Evolutionary conservation across 2,329 filamentous ascomycete species (phyloP).

Genomic region (Colletotrichum noveboracense): DNA sequence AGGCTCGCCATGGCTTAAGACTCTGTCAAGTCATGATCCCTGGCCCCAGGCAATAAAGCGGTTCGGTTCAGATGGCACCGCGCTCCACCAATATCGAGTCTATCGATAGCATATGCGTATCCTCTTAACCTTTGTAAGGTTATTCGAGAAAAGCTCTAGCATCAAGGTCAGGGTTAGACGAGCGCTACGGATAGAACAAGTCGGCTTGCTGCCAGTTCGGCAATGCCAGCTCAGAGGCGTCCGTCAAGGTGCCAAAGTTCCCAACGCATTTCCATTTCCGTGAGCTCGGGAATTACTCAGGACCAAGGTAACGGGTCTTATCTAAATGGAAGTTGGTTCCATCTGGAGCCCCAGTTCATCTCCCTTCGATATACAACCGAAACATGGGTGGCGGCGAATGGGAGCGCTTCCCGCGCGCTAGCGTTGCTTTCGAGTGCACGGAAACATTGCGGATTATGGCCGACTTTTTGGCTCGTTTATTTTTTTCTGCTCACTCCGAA

Average conservation of each 20-base stretch:
- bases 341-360: conserved; percentile 8
- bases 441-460: conserved; percentile 11
- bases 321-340: conserved; percentile 5
- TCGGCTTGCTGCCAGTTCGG: background rate
- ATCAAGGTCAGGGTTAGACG: background rate
- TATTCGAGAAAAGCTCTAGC: background rate
- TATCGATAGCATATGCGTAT: background rate
- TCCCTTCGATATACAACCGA: conserved; percentile 1
- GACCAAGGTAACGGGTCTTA: conserved; percentile 9
- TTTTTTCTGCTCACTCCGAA: background rate
- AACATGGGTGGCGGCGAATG: background rate
- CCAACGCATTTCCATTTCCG: background rate
- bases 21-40: background rate
- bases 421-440: background rate
- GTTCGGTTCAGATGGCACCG: background rate
- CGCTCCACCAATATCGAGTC: background rate
- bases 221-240: background rate
- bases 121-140: background rate
- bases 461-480: background rate
- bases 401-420: conserved; percentile 7
- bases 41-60: background rate
- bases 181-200: background rate
- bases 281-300: conserved; percentile 3
- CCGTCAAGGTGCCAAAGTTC: background rate
- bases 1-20: background rate